These are phyloP conservation scores for Zoysia japonica DNA, from an alignment of 176 grass and related monocot genomes.

Conservation along the genomic window DNA sequence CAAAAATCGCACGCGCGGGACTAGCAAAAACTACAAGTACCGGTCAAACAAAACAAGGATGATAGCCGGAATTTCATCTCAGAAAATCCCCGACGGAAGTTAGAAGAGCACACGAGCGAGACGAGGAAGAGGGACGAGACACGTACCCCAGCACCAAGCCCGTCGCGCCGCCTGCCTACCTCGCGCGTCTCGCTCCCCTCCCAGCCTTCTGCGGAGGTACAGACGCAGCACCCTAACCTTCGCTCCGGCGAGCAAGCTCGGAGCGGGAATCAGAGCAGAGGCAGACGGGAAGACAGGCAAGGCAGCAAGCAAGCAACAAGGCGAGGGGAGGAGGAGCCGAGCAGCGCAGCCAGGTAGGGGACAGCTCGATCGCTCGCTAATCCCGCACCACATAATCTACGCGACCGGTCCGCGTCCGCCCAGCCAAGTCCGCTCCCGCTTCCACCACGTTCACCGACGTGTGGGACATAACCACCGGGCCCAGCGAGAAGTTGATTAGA, in stretches of 20 bases:
- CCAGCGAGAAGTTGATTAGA: accelerated
- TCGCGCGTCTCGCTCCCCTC: background rate
- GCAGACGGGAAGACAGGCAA: background rate
- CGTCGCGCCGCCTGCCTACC: background rate
- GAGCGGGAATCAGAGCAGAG: constrained; percentile 3
- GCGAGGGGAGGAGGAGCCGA: constrained; percentile 6
- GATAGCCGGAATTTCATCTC: constrained; percentile 1
- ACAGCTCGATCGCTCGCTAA: constrained; percentile 63
- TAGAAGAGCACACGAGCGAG: constrained; percentile 25
- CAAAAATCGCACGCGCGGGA: background rate
- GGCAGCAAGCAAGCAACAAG: constrained; percentile 33
- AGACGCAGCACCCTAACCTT: background rate
- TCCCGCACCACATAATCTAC: constrained; percentile 54
- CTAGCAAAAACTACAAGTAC: no score
- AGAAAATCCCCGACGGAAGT: background rate
- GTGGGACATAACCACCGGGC: accelerated
- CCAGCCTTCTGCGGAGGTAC: background rate
- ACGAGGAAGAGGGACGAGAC: background rate
- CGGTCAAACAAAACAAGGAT: background rate
- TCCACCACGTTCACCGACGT: background rate
- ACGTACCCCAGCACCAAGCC: constrained; percentile 38
- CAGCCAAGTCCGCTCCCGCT: background rate
- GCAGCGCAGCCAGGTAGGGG: constrained; percentile 39
- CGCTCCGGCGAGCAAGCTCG: background rate
- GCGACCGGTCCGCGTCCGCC: constrained; percentile 32